Conservation (phyloP, 106 monocot genomes). For the Phalaenopsis equestris region DNA sequence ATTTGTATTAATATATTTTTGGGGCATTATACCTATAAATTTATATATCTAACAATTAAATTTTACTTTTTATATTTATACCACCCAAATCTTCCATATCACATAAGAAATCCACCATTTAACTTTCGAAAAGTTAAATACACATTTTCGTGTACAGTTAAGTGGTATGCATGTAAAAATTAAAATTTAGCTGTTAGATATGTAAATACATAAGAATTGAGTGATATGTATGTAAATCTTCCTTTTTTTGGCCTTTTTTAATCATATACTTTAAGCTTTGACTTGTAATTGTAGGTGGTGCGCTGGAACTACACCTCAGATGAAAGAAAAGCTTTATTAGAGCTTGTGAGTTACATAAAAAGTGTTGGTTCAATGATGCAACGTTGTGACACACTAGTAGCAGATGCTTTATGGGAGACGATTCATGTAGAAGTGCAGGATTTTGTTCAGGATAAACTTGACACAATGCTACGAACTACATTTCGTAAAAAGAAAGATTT, state of each 20-base stretch:
- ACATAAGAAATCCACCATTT: too few species aligned
- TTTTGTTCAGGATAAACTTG: conserved; percentile 97
- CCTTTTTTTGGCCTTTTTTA: not conserved
- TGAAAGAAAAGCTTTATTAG: conserved; percentile 77
- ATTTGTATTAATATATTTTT: not conserved
- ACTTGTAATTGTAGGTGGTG: conserved; percentile 52
- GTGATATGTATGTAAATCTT: too few species aligned
- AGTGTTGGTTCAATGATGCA: conserved; percentile 97
- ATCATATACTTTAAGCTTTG: not conserved
- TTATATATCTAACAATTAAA: too few species aligned
- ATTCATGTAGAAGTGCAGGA: conserved; percentile 96
- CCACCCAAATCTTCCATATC: too few species aligned
- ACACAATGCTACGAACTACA: conserved; percentile 75
- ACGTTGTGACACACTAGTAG: conserved; percentile 78
- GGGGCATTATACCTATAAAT: not conserved
- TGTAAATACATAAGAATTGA: too few species aligned
- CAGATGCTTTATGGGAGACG: conserved; percentile 99
- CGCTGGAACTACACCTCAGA: conserved; percentile 90
- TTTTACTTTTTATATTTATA: too few species aligned
- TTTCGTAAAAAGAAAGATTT: conserved; percentile 98
- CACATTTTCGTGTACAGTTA: too few species aligned
- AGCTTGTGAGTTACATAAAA: conserved; percentile 82
- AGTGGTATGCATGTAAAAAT: too few species aligned
- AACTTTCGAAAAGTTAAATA: too few species aligned
- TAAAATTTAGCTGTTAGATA: too few species aligned